phyloP scores from a whole-genome alignment of 768 basidiomycete species.

The Chalciporus piperatus region DNA sequence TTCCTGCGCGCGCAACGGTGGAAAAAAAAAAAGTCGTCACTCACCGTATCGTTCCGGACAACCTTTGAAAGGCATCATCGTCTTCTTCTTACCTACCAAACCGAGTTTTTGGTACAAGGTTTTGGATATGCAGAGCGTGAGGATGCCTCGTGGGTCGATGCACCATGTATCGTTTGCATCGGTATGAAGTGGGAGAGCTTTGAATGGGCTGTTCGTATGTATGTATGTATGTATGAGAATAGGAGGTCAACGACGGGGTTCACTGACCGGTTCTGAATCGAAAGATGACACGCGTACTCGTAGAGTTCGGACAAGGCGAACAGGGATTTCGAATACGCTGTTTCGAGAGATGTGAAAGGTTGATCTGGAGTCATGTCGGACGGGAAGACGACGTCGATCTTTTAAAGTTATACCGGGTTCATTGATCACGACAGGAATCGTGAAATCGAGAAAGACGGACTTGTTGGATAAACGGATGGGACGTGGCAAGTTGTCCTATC shows the following conservation, averaged over 20 bases:
- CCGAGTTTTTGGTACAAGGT: slow-evolving; percentile 61
- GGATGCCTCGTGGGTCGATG: slow-evolving; percentile 57
- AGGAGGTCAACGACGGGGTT: too few relatives aligned
- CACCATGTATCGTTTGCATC: slow-evolving; percentile 63
- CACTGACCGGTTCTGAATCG: slow-evolving; percentile 13
- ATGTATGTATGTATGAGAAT: too few relatives aligned
- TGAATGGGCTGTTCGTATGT: slow-evolving; percentile 31
- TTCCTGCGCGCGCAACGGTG: too few relatives aligned
- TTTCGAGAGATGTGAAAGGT: slow-evolving; percentile 40
- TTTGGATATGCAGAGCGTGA: slow-evolving; percentile 56
- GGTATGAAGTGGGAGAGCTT: slow-evolving; percentile 32
- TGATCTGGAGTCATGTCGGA: slow-evolving; percentile 38
- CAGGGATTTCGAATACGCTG: slow-evolving; percentile 44
- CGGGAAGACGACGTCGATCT: slow-evolving; percentile 67
- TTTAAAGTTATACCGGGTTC: background rate
- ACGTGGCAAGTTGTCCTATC: slow-evolving; percentile 34
- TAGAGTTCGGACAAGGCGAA: slow-evolving; percentile 45
- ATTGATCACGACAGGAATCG: too few relatives aligned
- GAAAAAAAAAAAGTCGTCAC: too few relatives aligned
- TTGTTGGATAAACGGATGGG: slow-evolving; percentile 55
- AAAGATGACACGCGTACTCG: slow-evolving; percentile 32
- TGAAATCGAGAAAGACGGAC: slow-evolving; percentile 29
- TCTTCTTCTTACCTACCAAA: slow-evolving; percentile 52
- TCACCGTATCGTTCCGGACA: slow-evolving; percentile 48
- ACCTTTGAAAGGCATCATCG: slow-evolving; percentile 30